Percentiles rank a stretch among this genome's conserved stretches.
These are phyloP conservation scores for Glycine soja DNA, from an alignment of 306 rosid species.

Conservation along the genomic window DNA sequence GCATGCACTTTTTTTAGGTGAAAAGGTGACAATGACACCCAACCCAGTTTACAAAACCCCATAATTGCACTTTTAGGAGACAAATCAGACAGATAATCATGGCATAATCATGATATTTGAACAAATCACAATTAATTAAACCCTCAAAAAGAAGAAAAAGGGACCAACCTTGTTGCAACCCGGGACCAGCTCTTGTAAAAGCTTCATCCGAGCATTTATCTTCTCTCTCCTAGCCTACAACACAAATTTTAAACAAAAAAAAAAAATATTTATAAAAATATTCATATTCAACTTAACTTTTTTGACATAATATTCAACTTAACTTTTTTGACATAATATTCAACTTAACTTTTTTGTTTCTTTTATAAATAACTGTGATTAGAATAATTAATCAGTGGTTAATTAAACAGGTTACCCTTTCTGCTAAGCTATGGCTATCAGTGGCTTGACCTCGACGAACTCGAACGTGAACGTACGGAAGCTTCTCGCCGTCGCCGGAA, in stretches of 20 bases:
- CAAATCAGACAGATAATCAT: conserved; percentile 51
- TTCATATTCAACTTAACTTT: conserved; percentile 33
- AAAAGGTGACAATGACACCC: conserved; percentile 68
- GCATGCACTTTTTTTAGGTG: conserved; percentile 55
- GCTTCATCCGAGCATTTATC: conserved; percentile 96
- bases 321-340: conserved; percentile 49
- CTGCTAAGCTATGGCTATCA: conserved; percentile 98
- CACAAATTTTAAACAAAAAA: neutral
- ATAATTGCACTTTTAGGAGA: conserved; percentile 66
- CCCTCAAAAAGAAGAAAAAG: conserved; percentile 17
- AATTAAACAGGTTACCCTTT: conserved; percentile 72
- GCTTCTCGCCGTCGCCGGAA: conserved; percentile 68
- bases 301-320: conserved; percentile 27
- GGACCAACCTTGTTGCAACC: conserved; percentile 90
- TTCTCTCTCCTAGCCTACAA: conserved; percentile 99
- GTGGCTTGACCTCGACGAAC: conserved; percentile 99
- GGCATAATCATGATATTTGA: conserved; percentile 50
- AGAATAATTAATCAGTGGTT: conserved; percentile 43
- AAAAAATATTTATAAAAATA: too few species aligned
- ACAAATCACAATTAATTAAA: conserved; percentile 49
- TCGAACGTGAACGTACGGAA: conserved; percentile 94
- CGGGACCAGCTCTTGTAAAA: conserved; percentile 98
- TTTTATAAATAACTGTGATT: conserved; percentile 13
- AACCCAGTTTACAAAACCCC: conserved; percentile 51
- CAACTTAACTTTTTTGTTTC: conserved; percentile 49